Conservation (phyloP, 306 rosid species). For the barrel medic (Medicago truncatula) region DNA sequence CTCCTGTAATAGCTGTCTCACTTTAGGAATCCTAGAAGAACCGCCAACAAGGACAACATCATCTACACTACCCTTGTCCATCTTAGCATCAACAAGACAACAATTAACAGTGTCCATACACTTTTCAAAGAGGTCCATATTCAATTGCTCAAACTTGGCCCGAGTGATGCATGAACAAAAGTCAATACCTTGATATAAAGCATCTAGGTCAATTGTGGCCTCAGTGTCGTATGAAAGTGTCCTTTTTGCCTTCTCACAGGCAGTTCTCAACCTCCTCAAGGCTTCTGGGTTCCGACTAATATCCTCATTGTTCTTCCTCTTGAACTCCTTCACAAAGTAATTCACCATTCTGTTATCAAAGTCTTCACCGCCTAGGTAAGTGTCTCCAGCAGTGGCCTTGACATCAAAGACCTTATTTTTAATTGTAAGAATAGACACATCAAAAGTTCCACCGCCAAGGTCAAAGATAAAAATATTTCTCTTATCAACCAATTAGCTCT, state of each 20-base stretch:
- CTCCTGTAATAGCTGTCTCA: neutral
- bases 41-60: neutral
- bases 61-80: neutral
- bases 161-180: neutral
- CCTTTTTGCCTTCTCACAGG: neutral
- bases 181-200: neutral
- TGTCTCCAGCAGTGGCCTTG: neutral
- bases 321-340: neutral
- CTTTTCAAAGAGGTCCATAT: neutral
- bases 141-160: neutral
- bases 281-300: neutral
- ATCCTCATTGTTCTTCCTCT: neutral
- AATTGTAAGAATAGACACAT: neutral
- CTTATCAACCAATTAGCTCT: neutral
- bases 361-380: neutral
- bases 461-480: neutral
- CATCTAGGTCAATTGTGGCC: neutral
- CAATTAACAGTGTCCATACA: neutral
- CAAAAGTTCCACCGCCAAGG: neutral
- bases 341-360: neutral
- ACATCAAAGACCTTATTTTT: neutral
- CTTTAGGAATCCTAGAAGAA: neutral
- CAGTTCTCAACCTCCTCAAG: neutral
- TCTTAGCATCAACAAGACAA: neutral
- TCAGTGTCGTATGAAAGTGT: neutral